phyloP scores from a whole-genome alignment of 2,329 filamentous ascomycete genomes.

The Cladophialophora chaetospira region DNA sequence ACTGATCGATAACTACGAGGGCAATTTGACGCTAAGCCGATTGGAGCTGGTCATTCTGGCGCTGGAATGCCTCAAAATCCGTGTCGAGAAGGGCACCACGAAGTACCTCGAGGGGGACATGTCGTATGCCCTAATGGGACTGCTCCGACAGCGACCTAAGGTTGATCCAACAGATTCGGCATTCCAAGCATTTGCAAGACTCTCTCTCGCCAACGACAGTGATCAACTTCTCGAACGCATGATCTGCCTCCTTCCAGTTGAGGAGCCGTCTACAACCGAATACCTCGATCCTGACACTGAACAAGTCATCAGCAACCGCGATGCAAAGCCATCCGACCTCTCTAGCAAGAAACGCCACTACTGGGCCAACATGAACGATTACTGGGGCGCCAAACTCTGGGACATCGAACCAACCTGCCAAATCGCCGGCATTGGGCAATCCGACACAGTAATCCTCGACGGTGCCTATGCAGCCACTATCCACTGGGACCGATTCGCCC shows the following conservation, averaged over 20 bases:
- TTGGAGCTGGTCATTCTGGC: constrained; percentile 47
- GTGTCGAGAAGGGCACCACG: constrained; percentile 36
- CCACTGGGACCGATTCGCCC: constrained; percentile 46
- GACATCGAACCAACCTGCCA: constrained; percentile 48
- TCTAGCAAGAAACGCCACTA: constrained; percentile 24
- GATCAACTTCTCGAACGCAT: constrained; percentile 50
- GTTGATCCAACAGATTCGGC: constrained; percentile 44
- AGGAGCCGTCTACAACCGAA: background rate
- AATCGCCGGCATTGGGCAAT: constrained; percentile 45
- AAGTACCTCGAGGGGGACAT: constrained; percentile 45
- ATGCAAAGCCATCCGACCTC: background rate
- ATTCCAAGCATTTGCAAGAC: constrained; percentile 52
- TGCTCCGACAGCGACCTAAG: constrained; percentile 44
- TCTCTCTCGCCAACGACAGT: constrained; percentile 51
- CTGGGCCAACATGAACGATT: constrained; percentile 36
- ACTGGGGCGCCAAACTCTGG: constrained; percentile 47
- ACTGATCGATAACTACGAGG: constrained; percentile 52
- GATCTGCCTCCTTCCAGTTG: constrained; percentile 45
- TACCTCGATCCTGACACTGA: background rate
- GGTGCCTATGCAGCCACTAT: constrained; percentile 47
- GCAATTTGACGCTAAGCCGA: constrained; percentile 43
- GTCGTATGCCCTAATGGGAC: constrained; percentile 52
- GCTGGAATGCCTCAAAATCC: constrained; percentile 44
- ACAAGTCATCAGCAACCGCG: background rate
- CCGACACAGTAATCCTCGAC: constrained; percentile 49